phyloP scores from a whole-genome alignment of 2,329 filamentous ascomycete species.

The Massarina eburnea region DNA sequence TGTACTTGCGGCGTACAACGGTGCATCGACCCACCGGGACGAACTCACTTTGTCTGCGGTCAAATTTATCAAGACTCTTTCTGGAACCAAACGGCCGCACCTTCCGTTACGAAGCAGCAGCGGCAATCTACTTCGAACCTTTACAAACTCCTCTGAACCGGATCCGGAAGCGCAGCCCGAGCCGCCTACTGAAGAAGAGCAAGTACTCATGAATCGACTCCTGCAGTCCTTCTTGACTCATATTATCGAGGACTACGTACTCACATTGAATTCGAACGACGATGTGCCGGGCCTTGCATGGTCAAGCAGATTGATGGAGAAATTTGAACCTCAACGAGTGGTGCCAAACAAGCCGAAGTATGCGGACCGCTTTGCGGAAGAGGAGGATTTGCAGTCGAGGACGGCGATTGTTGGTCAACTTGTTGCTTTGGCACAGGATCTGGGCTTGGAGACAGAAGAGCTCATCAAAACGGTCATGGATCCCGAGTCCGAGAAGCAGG shows the following conservation, averaged over 20 bases:
- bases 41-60: conserved; percentile 71
- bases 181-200: conserved; percentile 55
- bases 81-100: conserved; percentile 67
- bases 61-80: conserved; percentile 69
- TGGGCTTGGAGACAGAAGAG: conserved; percentile 52
- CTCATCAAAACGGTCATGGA: conserved; percentile 50
- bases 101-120: conserved; percentile 59
- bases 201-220: conserved; percentile 63
- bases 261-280: conserved; percentile 47
- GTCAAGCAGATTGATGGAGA: conserved; percentile 65
- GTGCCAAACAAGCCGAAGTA: conserved; percentile 64
- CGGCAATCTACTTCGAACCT: conserved; percentile 44
- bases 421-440: conserved; percentile 65
- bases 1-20: conserved; percentile 66
- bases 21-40: conserved; percentile 56
- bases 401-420: conserved; percentile 72
- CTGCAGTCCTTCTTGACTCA: conserved; percentile 78
- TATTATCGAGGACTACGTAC: conserved; percentile 72
- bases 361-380: conserved; percentile 65
- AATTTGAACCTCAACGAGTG: conserved; percentile 64
- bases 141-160: conserved; percentile 44
- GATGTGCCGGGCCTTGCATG: conserved; percentile 54
- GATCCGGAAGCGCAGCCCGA: conserved; percentile 60
- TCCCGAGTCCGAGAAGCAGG: conserved; percentile 42
- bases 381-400: conserved; percentile 61